These are phyloP conservation scores for Leishmania amazonensis DNA, from an alignment of 208 protist species.

Conservation along the genomic window DNA sequence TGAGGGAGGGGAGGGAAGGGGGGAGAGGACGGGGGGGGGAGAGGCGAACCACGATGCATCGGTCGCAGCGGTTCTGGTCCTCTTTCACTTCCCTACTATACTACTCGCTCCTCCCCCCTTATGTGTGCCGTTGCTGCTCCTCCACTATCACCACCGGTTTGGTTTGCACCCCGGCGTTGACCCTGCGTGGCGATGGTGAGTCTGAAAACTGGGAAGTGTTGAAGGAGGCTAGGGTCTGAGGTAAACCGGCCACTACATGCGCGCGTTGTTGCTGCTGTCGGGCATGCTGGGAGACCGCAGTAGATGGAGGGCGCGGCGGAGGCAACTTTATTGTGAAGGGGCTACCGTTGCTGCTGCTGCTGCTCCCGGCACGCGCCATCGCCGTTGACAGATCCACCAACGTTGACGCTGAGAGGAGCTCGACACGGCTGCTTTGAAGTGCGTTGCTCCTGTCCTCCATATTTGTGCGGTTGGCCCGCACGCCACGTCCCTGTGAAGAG, in stretches of 20 bases:
- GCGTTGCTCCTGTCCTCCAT: not conserved
- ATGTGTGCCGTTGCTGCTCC: conserved; percentile 1
- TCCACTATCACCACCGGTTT: conserved; percentile 65
- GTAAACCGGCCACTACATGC: not conserved
- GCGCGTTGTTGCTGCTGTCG: conserved; percentile 3
- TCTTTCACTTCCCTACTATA: not conserved
- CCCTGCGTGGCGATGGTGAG: conserved; percentile 8
- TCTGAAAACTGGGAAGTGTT: not conserved
- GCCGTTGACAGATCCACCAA: conserved; percentile 23
- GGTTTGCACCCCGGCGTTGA: conserved; percentile 59
- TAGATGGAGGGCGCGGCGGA: not conserved
- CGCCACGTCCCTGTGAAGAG: not conserved
- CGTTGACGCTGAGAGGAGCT: conserved; percentile 39
- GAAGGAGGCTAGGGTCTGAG: not conserved
- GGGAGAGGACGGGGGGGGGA: not conserved
- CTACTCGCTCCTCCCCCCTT: not conserved
- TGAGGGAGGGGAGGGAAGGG: not conserved
- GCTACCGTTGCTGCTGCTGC: not conserved
- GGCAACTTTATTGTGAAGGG: no score
- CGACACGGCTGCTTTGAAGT: conserved; percentile 35
- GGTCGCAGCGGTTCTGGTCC: not conserved
- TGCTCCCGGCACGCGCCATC: conserved; percentile 13
- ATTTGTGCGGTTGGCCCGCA: not conserved
- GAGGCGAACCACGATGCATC: not conserved
- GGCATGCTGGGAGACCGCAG: not conserved